phyloP scores from a whole-genome alignment of 176 grass and related monocot genomes.

The Triticum turgidum region DNA sequence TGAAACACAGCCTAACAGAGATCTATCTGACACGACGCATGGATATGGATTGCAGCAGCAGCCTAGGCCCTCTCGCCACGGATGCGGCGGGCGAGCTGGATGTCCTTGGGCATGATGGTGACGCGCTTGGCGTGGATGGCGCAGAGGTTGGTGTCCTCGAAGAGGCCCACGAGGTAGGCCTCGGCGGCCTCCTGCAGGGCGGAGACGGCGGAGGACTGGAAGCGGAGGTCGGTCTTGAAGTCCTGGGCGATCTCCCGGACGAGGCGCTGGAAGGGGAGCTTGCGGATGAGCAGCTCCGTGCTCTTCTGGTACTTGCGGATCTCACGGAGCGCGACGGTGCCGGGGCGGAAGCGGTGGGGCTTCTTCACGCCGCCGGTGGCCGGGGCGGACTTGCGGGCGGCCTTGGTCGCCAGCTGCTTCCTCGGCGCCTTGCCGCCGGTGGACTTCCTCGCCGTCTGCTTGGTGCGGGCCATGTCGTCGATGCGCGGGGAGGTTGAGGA shows the following conservation, averaged over 20 bases:
- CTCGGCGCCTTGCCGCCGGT: slow-evolving; percentile 64
- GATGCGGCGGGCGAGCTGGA: slow-evolving; percentile 70
- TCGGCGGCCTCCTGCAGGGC: slow-evolving; percentile 71
- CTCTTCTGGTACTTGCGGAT: slow-evolving; percentile 87
- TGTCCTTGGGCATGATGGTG: slow-evolving; percentile 79
- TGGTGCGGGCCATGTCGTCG: slow-evolving; percentile 57
- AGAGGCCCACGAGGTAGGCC: slow-evolving; percentile 65
- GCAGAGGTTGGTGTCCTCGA: slow-evolving; percentile 78
- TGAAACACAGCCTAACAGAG: neutral
- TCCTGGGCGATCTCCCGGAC: slow-evolving; percentile 67
- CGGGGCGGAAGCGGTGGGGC: slow-evolving; percentile 68
- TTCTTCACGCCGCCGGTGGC: slow-evolving; percentile 72
- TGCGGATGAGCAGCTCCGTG: slow-evolving; percentile 69
- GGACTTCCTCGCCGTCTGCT: slow-evolving; percentile 74
- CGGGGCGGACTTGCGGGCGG: slow-evolving; percentile 62
- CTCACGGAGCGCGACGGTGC: slow-evolving; percentile 68
- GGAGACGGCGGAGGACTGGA: slow-evolving; percentile 62
- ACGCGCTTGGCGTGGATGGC: slow-evolving; percentile 79
- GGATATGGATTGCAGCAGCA: too few relatives aligned
- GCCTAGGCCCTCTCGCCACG: slow-evolving; percentile 58
- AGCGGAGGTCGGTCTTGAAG: slow-evolving; percentile 72
- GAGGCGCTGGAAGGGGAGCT: slow-evolving; percentile 70
- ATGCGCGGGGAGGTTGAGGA: rapidly evolving
- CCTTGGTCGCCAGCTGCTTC: slow-evolving; percentile 69
- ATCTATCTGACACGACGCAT: neutral